Evolutionary conservation across 1,284 basidiomycete genomes (phyloP), one percentile per base, ranked within the genome.

Genomic region (Puccinia polysora): DNA sequence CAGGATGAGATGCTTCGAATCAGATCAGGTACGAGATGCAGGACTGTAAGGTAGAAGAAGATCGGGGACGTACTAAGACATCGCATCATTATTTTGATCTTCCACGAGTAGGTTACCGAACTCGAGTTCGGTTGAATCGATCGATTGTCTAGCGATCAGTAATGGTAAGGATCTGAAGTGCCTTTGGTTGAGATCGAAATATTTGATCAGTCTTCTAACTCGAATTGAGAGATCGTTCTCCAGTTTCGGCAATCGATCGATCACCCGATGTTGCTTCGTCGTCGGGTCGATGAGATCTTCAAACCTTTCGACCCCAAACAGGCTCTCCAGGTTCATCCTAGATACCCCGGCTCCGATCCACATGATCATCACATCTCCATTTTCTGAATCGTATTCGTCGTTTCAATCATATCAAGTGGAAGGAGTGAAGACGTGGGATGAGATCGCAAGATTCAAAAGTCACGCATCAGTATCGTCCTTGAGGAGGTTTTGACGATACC

Each of bases 51-150:
- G 38, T 12, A 14, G 7, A 3, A 12, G 36, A 43, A n/a, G 20
- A 47, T 30, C 6, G 18, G 53, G 91, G 79, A 94, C 90, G 5
- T 88, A 81, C 81, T 93, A 93, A 0, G 88, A 87, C 86, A 96
- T 86, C 0, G 89, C 89, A 55, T 91, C 94, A 78, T 97, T 97
- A 80, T 98, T 98, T 79, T 89, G 87, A 81, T 98, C 96, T 82
- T 99, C 96, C 14, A 97, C 87, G 15, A 99, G 83, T 87, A 95
- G 90, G 82, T 98, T 96, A 75, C 90, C 91, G 77, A 95, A 94
- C 79, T 98, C 96, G 65, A 98, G 86, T 82, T 99, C 96, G 73
- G 87, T 84, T 10, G 88, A 94, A 79, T 99, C 96, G 78, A 92
- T 83, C 78, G 97, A 92, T 80, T 98, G 96, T 15, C 96, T 85